These are phyloP conservation scores for Floccularia luteovirens DNA, from an alignment of 768 basidiomycete genomes.

Conservation along the genomic window DNA sequence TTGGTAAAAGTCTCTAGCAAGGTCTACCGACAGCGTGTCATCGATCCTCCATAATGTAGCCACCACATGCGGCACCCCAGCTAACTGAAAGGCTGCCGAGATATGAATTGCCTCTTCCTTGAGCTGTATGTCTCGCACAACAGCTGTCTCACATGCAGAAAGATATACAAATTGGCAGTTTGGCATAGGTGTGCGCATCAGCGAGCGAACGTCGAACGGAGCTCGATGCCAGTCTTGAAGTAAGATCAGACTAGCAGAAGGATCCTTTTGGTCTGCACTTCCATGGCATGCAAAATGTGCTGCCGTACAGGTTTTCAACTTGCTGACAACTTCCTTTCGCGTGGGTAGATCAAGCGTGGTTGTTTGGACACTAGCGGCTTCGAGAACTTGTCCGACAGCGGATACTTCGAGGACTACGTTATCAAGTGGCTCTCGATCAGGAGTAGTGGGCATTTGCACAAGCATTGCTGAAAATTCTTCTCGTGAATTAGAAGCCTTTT, in stretches of 20 bases:
- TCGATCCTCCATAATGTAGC: constrained; percentile 26
- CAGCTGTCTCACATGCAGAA: constrained; percentile 28
- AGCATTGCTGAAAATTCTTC: constrained; percentile 5
- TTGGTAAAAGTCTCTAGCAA: no score
- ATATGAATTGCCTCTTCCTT: constrained; percentile 24
- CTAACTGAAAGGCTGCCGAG: constrained; percentile 23
- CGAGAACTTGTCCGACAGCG: background rate
- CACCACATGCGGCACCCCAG: constrained; percentile 15
- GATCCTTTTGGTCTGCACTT: constrained; percentile 13
- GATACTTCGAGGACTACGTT: constrained; percentile 6
- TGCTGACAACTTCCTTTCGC: constrained; percentile 4
- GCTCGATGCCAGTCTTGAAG: constrained; percentile 10
- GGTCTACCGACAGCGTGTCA: no score
- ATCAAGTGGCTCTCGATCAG: constrained; percentile 6
- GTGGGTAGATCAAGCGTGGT: constrained; percentile 6
- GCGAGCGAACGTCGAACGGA: constrained; percentile 9
- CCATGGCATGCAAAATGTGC: constrained; percentile 23
- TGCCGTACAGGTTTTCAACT: background rate
- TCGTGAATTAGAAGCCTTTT: constrained; percentile 2
- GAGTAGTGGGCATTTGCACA: constrained; percentile 12
- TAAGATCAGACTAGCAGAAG: constrained; percentile 11
- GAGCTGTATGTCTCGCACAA: constrained; percentile 10
- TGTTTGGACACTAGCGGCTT: constrained; percentile 1
- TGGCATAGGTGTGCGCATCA: constrained; percentile 9
- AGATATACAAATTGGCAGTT: constrained; percentile 21